Conservation (phyloP, 805 yeast genomes). For the Metschnikowia lunata region DNA sequence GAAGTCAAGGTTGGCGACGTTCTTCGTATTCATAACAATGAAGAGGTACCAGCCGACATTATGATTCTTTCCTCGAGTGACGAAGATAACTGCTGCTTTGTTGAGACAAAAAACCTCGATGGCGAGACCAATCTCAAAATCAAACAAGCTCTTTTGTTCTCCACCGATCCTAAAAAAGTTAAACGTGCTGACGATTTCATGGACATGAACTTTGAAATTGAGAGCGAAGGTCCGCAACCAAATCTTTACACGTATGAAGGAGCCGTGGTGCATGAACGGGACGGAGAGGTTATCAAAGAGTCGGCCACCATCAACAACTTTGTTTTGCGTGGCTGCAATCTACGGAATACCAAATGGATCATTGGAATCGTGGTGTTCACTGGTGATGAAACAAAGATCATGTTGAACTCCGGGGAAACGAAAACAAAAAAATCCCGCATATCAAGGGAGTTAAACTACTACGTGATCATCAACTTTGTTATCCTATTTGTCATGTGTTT, state of each 20-base stretch:
- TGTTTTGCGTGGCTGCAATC: slow-evolving; percentile 69
- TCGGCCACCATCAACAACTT: slow-evolving; percentile 66
- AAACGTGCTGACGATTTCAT: slow-evolving; percentile 34
- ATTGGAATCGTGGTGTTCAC: slow-evolving; percentile 74
- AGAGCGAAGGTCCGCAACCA: slow-evolving; percentile 80
- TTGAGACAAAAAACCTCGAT: slow-evolving; percentile 78
- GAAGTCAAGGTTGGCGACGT: slow-evolving; percentile 70
- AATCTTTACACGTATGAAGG: slow-evolving; percentile 76
- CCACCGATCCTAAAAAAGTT: slow-evolving; percentile 44
- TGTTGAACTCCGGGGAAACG: slow-evolving; percentile 75
- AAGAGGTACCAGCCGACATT: slow-evolving; percentile 76
- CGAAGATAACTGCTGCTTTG: slow-evolving; percentile 63
- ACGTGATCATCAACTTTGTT: slow-evolving; percentile 63
- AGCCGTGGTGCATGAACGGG: slow-evolving; percentile 36
- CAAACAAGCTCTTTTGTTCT: slow-evolving; percentile 65
- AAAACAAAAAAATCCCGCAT: slow-evolving; percentile 76
- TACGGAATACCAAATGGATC: slow-evolving; percentile 81
- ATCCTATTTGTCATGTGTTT: slow-evolving; percentile 65
- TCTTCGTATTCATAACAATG: slow-evolving; percentile 64
- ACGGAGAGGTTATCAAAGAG: slow-evolving; percentile 41
- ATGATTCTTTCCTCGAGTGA: slow-evolving; percentile 63
- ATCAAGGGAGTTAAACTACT: slow-evolving; percentile 64
- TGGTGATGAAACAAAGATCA: slow-evolving; percentile 75
- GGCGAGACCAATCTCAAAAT: slow-evolving; percentile 74
- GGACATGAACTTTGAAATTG: slow-evolving; percentile 56